Evolutionary conservation across 75 land plant genomes (phyloP), one percentile per base, ranked within the genome.

Genomic region (Picea sitchensis): DNA sequence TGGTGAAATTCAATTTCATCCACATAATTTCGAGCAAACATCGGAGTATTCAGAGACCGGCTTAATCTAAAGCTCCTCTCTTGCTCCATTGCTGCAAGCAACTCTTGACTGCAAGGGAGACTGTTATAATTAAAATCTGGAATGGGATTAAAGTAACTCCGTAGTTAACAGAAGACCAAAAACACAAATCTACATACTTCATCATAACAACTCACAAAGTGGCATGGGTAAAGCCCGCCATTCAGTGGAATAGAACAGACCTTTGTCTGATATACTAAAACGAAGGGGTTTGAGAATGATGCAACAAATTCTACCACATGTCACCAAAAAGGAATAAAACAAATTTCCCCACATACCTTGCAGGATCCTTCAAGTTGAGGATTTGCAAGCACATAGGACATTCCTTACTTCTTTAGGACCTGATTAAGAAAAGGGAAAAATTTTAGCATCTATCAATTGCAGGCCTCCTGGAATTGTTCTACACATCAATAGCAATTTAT

Each of bases 331-430:
- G 15, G 0, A 26, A 9, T 3, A 21, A 54, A 73, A 18, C 4
- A 17, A 5, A 41, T 14, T 18, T 9, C 11, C 11, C 26, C 26
- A 26, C 26, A 26, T 26, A 26, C 26, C 26, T 26, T 26, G 26
- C 0, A 26, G 26, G 26, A 26, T 26, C 26, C 26, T 26, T 26
- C 80, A 97, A 80, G 80, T 88, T 89, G 76, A 97, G 83, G 44
- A 91, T 14, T 68, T 91, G 94, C 98, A 91, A 95, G 78, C 99
- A 97, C 99, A 97, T 97, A 11, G 99, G 98, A 84, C 99, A 97
- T 74, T 97, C 98, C 73, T 96, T 95, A 82, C 99, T 95, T 83
- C 99, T 87, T 76, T 97, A 98, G 17, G 98, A 88, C 99, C 99
- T 97, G 80, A 14, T 21, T 26, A 2, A 21, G n/a, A 60, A 47